Evolutionary conservation across 1,284 basidiomycete species (phyloP), one percentile per base, ranked within the genome.

Genomic region (Mycena citricolor): DNA sequence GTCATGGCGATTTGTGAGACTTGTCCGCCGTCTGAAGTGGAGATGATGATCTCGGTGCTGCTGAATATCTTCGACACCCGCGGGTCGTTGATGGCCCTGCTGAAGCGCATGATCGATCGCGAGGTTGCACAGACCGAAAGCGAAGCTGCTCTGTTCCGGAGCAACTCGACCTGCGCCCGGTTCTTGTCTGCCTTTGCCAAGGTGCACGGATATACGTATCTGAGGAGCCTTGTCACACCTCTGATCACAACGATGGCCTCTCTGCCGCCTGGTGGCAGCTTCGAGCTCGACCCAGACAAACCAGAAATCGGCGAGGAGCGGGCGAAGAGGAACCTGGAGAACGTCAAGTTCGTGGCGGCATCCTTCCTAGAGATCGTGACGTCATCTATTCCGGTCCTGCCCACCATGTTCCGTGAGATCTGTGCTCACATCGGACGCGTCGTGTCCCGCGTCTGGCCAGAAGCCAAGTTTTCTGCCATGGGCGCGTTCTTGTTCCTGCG

Each of bases 401-500:
- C 92, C 16, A 73, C 83, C 90, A n/a, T n/a, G n/a, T n/a, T n/a
- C n/a, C n/a, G n/a, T 91, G 58, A 69, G 87, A 64, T 4, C 33
- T n/a, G n/a, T n/a, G n/a, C n/a, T n/a, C 3, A 13, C 29, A n/a
- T n/a, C n/a, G n/a, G n/a, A n/a, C n/a, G n/a, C n/a, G 23, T 11
- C 17, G 30, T 21, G 26, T 67, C 70, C 45, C 76, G 79, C 41
- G 72, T 83, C 4, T 94, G 88, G 82, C 89, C 90, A 0, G 85
- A 91, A 44, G 79, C 88, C 4, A 88, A 89, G 58, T 90, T 88
- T 60, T 81, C 89, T 13, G 90, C 90, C 0, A 78, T 94, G 17
- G 93, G 92, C 17, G 90, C 91, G 5, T 95, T 95, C 69, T 86
- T 95, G 53, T 94, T 95, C 62, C 70, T 95, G 23, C 79, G 93